Base-by-base conservation (phyloP, 108 stramenopile species). In the Fistulifera solaris region DNA sequence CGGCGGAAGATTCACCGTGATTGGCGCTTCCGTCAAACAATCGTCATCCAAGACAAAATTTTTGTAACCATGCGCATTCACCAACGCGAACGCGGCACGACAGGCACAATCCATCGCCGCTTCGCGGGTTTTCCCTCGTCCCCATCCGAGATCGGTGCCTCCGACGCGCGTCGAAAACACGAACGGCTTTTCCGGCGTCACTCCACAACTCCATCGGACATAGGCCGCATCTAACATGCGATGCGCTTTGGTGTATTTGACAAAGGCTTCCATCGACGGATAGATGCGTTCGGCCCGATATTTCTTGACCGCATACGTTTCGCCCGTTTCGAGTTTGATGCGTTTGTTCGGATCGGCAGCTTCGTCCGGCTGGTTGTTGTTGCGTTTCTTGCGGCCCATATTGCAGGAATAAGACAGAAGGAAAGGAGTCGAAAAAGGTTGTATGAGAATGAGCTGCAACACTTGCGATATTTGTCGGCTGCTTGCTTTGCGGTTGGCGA, bases 41-140 rank as follows among this genome's bases (percentile, higher is more conserved):
- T 90, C 85, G 18, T 90, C 89, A 54, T 81, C 81, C 11, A 84
- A 44, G 15, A 72, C 44, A 54, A 86, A 90, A 58, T 90, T 83
- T 45, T 83, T 81, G 68, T 90, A 90, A 0, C 89, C 89, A 61
- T 90, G 89, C 28, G 89, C 89, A 13, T 73, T 70, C 1, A 90
- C 89, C 23, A 90, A 54, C 14, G 76, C 72, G 65, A 90, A 90
- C 14, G 89, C 89, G 6, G 84, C 89, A 10, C 89, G 80, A 41
- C 80, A 72, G 3, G 85, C 77, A 26, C 69, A 69, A 57, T 90
- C 89, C 21, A 90, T 90, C 17, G 89, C 84, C 4, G 71, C 66
- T 43, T 90, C 89, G 28, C 83, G 53, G 5, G 85, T 84, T 56
- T 75, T 85, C 1, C 89, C 89, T 11, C 81, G 59, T 28, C 89